These are phyloP conservation scores for Hypoxylon sp. DNA, from an alignment of 2,329 filamentous ascomycete species.

Conservation along the genomic window DNA sequence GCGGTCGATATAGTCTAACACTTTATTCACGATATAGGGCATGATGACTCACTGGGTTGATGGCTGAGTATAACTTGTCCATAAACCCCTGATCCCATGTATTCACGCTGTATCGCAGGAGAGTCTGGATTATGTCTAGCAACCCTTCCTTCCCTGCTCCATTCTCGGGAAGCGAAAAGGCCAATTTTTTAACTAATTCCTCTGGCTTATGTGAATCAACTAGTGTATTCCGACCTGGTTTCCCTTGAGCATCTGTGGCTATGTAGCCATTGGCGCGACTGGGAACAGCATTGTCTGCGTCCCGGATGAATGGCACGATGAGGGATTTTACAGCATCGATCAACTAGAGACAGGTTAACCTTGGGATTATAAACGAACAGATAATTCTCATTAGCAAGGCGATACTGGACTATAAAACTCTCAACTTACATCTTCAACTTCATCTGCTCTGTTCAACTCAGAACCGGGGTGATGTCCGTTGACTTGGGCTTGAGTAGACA, in stretches of 20 bases:
- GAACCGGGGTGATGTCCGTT: conserved; percentile 32
- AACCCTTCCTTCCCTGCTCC: conserved; percentile 78
- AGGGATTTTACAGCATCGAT: conserved; percentile 76
- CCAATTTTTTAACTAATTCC: conserved; percentile 68
- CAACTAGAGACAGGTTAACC: conserved; percentile 65
- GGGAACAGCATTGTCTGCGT: conserved; percentile 75
- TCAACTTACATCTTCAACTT: conserved; percentile 63
- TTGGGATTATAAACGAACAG: background rate
- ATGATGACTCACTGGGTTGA: conserved; percentile 77
- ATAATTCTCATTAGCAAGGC: background rate
- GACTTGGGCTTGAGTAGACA: conserved; percentile 25
- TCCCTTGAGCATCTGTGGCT: conserved; percentile 57
- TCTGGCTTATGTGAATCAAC: conserved; percentile 74
- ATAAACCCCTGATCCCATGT: conserved; percentile 99
- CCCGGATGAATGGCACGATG: conserved; percentile 78
- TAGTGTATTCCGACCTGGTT: conserved; percentile 66
- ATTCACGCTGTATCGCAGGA: conserved; percentile 91
- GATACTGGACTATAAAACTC: background rate
- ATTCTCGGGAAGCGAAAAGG: conserved; percentile 70
- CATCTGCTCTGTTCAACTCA: conserved; percentile 58
- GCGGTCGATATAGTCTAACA: background rate
- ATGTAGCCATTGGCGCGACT: conserved; percentile 69
- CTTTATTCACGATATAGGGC: background rate
- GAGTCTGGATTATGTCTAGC: conserved; percentile 76
- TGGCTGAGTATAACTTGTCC: conserved; percentile 94